These are phyloP conservation scores for Papiliotrema flavescens DNA, from an alignment of 1,284 basidiomycete genomes.

Conservation along the genomic window DNA sequence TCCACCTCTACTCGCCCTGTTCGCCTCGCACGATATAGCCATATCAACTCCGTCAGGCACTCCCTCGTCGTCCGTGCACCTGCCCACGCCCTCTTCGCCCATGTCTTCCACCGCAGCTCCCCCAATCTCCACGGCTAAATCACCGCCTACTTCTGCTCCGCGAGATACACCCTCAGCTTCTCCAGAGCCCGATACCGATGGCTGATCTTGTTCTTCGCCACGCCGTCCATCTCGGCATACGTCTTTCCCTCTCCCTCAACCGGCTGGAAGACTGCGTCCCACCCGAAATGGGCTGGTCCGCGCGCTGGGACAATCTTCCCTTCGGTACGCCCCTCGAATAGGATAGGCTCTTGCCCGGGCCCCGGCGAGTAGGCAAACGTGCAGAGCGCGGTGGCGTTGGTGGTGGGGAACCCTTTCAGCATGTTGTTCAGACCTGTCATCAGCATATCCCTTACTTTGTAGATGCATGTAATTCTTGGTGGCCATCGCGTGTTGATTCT, in stretches of 20 bases:
- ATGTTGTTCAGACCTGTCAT: constrained; percentile 73
- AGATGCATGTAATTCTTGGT: not conserved
- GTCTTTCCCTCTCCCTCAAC: constrained; percentile 50
- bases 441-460: not conserved
- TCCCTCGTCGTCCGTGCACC: not conserved
- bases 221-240: constrained; percentile 88
- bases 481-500: not conserved
- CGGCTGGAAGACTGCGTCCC: constrained; percentile 89
- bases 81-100: not conserved
- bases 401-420: constrained; percentile 76
- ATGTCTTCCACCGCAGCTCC: not conserved
- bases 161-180: constrained; percentile 69
- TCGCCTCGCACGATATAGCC: constrained; percentile 1
- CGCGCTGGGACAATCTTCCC: constrained; percentile 83
- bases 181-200: constrained; percentile 85
- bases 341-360: constrained; percentile 65
- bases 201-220: constrained; percentile 82
- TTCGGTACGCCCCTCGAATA: constrained; percentile 91
- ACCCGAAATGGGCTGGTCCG: constrained; percentile 75
- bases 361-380: constrained; percentile 92
- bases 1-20: constrained; percentile 3
- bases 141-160: constrained; percentile 15
- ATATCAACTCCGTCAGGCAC: not conserved
- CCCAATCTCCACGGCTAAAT: not conserved
- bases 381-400: constrained; percentile 82